Base-by-base conservation (phyloP, 2,329 filamentous ascomycete genomes). In the Xylaria sp. region DNA sequence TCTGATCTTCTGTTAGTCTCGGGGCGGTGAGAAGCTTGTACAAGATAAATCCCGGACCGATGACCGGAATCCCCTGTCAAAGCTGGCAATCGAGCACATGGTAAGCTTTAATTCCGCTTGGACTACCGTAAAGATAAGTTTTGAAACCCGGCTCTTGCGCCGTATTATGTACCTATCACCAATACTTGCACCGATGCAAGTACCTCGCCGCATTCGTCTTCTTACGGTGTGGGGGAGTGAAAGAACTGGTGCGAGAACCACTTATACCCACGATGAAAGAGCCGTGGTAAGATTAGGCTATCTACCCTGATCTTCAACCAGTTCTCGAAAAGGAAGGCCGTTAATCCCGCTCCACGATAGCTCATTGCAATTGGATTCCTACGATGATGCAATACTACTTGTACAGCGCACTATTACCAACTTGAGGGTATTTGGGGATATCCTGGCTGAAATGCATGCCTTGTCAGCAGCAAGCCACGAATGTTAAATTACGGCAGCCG, bases 291-390 rank as follows among this genome's bases (percentile, higher is more conserved):
- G 19, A 53, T 47, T 59, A 47, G 29, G 15, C 17, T 40, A 37
- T 10, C n/a, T 17, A 46, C 15, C 13, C 17, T 4, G 43, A 31
- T 27, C 40, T 9, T 29, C 31, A 46, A 29, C 53, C 33, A 33
- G n/a, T 31, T 41, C 62, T 62, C 13, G 51, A 62, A 59, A 52
- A 62, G 62, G 62, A 64, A 64, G 62, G 62, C 27, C 51, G 58
- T 49, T 15, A 33, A 43, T 47, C 25, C 33, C 46, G 51, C 56
- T 57, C 44, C 21, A 33, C 38, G 27, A 48, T 56, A 52, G 61
- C 53, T 52, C 49, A 38, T 60, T 56, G 52, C 53, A 53, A 51
- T 44, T 43, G 29, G 33, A 48, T 33, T 56, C 56, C 54, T 54
- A 29, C 47, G 47, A 62, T 64, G 62, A 58, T 64, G 62, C 62